Percentiles rank a stretch among this genome's conserved stretches.
Evolutionary conservation across 441 rosid species (phyloP).

Genomic region (Pelargonium australe): DNA sequence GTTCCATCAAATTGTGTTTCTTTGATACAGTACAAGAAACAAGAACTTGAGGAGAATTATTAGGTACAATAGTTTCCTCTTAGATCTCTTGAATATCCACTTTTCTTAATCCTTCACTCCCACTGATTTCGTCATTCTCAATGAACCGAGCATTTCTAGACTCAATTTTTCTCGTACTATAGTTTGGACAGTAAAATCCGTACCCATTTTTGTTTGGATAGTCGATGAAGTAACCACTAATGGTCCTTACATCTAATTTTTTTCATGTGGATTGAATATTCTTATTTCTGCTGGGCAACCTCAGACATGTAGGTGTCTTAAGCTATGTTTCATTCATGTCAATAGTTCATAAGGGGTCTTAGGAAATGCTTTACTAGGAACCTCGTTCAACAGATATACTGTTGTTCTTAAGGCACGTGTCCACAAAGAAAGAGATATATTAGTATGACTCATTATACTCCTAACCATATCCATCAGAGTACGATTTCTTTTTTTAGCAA

Average conservation of each 20-base stretch:
- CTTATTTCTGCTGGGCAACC: neutral
- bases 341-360: neutral
- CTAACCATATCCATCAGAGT: neutral
- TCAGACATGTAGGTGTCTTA: neutral
- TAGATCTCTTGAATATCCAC: neutral
- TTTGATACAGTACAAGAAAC: too few species aligned
- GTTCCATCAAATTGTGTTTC: too few species aligned
- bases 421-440: neutral
- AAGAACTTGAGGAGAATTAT: too few species aligned
- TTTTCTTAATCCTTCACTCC: neutral
- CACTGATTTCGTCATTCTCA: neutral
- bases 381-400: too few species aligned
- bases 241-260: neutral
- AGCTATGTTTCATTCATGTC: neutral
- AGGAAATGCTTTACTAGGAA: too few species aligned
- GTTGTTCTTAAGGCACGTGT: neutral
- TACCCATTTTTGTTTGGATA: neutral
- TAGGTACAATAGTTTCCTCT: neutral
- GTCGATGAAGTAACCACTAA: neutral
- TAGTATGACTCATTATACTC: neutral
- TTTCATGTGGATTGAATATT: neutral
- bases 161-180: neutral
- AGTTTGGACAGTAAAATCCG: neutral
- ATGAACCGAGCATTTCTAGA: neutral
- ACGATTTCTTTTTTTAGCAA: neutral